Evolutionary conservation across 176 grass and related monocot species (phyloP).

Genomic region (Musa itinerans): DNA sequence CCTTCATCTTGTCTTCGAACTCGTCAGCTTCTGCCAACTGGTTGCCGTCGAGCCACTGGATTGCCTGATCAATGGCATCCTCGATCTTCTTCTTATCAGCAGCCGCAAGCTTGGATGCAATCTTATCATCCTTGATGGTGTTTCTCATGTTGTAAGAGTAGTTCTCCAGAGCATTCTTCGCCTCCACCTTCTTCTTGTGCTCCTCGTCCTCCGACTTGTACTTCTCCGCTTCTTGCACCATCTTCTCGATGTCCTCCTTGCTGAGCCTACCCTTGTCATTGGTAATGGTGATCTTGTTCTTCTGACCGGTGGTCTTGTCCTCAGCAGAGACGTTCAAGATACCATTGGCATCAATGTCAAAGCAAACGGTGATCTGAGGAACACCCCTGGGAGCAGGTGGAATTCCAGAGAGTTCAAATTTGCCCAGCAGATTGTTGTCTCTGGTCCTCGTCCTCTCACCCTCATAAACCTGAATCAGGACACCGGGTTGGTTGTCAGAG

Average conservation of each 20-base stretch:
- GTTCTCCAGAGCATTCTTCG: neutral
- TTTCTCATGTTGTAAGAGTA: constrained; percentile 1
- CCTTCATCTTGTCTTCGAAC: constrained; percentile 12
- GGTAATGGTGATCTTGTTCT: constrained; percentile 6
- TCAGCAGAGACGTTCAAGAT: constrained; percentile 3
- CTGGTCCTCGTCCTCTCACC: neutral
- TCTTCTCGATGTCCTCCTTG: constrained; percentile 12
- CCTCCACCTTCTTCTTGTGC: constrained; percentile 2
- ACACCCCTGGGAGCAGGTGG: neutral
- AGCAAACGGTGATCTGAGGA: constrained; percentile 6
- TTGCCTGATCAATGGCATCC: neutral
- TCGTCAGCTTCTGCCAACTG: neutral
- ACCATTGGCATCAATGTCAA: constrained; percentile 1
- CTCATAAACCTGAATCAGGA: neutral
- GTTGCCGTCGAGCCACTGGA: neutral
- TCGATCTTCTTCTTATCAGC: constrained; percentile 2
- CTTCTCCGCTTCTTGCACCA: constrained; percentile 3
- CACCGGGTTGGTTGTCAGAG: neutral
- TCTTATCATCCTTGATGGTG: neutral
- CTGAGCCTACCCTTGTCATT: constrained; percentile 11
- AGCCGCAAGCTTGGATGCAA: neutral
- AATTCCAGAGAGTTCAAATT: neutral
- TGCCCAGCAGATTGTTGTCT: neutral
- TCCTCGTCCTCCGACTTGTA: constrained; percentile 10
- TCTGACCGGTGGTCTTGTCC: constrained; percentile 1